Evolutionary conservation across 441 rosid genomes (phyloP).

Genomic region (Cnidoscolus chayamansa): DNA sequence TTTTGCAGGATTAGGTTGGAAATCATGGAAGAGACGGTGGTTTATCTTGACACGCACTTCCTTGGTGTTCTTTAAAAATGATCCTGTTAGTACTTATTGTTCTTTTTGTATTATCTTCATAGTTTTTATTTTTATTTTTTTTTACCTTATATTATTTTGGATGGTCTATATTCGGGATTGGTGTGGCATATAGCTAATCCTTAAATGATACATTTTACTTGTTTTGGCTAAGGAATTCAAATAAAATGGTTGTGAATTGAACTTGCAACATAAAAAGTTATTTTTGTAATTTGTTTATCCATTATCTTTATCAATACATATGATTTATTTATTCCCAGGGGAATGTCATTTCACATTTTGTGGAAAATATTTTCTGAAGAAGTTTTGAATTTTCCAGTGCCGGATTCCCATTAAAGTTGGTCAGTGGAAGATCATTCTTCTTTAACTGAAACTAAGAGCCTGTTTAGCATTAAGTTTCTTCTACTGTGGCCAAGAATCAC

Average conservation of each 20-base stretch:
- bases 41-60: slow-evolving; percentile 93
- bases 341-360: background rate
- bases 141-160: background rate
- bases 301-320: background rate
- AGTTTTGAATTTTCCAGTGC: background rate
- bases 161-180: background rate
- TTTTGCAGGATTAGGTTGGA: slow-evolving; percentile 92
- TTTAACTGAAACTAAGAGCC: background rate
- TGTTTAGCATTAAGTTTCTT: no score
- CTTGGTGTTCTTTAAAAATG: slow-evolving; percentile 94
- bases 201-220: background rate
- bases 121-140: background rate
- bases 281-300: background rate
- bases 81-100: slow-evolving; percentile 68
- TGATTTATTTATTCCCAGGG: background rate
- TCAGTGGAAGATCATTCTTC: background rate
- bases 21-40: slow-evolving; percentile 99
- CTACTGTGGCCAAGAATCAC: no score
- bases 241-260: background rate
- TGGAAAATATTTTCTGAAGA: background rate
- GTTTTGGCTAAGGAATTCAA: slow-evolving; percentile 4
- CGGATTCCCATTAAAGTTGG: background rate
- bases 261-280: background rate
- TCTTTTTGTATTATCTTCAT: background rate
- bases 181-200: background rate